phyloP scores from a whole-genome alignment of 371 early-diverging fungal genomes.

The Chytridiales sp. region DNA sequence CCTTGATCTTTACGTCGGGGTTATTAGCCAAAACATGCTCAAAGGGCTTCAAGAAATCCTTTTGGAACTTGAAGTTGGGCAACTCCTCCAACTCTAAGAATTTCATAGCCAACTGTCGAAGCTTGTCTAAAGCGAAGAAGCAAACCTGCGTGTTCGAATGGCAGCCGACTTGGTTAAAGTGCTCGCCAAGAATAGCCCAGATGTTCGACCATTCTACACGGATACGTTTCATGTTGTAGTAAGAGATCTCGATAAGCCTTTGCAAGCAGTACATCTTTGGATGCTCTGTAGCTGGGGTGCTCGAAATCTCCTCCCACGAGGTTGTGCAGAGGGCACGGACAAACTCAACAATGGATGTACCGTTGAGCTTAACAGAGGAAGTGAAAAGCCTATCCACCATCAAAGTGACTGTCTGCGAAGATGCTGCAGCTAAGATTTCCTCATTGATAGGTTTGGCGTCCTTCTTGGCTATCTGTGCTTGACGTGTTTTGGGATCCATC shows the following conservation, averaged over 20 bases:
- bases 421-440: slow-evolving; percentile 49
- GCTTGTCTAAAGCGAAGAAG: slow-evolving; percentile 88
- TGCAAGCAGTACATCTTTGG: slow-evolving; percentile 88
- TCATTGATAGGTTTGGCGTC: slow-evolving; percentile 24
- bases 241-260: slow-evolving; percentile 89
- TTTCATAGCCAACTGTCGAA: slow-evolving; percentile 91
- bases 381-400: slow-evolving; percentile 84
- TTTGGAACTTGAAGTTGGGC: slow-evolving; percentile 93
- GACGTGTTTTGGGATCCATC: slow-evolving; percentile 17
- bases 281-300: slow-evolving; percentile 38
- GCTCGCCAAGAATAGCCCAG: slow-evolving; percentile 89
- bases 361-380: slow-evolving; percentile 52
- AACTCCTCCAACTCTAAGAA: slow-evolving; percentile 93
- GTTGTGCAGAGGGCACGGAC: slow-evolving; percentile 81
- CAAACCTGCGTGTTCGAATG: slow-evolving; percentile 83
- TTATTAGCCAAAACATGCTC: slow-evolving; percentile 78
- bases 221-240: slow-evolving; percentile 97
- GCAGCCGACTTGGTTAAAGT: slow-evolving; percentile 90
- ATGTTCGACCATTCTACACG: slow-evolving; percentile 94
- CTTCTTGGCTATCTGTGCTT: not conserved
- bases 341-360: slow-evolving; percentile 81
- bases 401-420: slow-evolving; percentile 66
- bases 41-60: slow-evolving; percentile 91
- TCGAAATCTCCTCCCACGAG: slow-evolving; percentile 87
- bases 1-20: slow-evolving; percentile 77